Evolutionary conservation across 441 rosid genomes (phyloP), one percentile per base, ranked within the genome.

Genomic region (Macaranga tanarius): DNA sequence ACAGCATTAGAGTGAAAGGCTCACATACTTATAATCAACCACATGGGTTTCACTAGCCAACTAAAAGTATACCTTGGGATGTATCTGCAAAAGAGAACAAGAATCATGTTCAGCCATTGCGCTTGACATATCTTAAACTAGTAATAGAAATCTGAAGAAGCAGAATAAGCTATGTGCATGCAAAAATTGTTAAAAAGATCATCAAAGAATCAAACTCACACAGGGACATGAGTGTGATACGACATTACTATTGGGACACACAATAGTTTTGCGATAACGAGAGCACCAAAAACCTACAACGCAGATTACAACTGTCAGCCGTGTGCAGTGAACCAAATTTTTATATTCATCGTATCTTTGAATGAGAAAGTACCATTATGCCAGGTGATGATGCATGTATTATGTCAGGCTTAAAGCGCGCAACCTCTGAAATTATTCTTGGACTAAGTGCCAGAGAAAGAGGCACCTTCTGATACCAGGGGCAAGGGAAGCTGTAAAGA

Each of bases 21-120:
- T 48, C 60, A 80, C 97, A 11, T 87, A 95, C 99, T 92, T 82
- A 95, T 85, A 34, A 95, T 22, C 80, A 88, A 78, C 99, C 97
- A 95, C 99, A 95, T 95, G n/a, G 99, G 98, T 77, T 77, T 83
- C 78, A 95, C 97, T 83, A 95, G 84, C 99, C 99, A 95, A 82
- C 96, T 89, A 83, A 92, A 95, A 20, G 99, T 92, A 81, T 95
- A 95, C 80, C 97, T 88, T 52, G 99, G 99, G 59, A 95, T 92
- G 78, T 95, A 92, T 75, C 99, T 95, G 87, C 38, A 69, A 82
- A 64, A 74, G 60, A 60, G 70, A 66, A 62, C 15, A 80, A 61
- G 50, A 62, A 75, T 45, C 34, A 76, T 50, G 42, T 65, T 75
- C 59, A 57, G 64, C 23, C 45, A 67, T 16, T 22, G 22, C 17